Evolutionary conservation across 2,329 filamentous ascomycete species (phyloP).

Genomic region (Pseudogymnoascus sp.): DNA sequence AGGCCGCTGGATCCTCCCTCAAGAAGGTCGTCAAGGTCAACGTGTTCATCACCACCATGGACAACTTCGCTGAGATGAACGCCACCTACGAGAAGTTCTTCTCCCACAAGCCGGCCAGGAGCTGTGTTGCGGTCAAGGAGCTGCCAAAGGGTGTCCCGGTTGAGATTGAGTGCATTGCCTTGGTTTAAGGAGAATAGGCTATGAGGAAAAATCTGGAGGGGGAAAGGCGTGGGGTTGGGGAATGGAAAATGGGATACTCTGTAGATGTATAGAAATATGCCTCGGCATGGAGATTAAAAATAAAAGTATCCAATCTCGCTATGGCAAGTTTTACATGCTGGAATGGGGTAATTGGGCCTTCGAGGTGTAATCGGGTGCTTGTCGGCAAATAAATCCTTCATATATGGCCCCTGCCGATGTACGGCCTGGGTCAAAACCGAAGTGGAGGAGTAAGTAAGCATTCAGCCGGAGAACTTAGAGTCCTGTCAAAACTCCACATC

Average conservation of each 20-base stretch:
- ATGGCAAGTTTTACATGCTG: neutral
- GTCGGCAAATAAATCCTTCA: neutral
- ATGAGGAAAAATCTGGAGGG: too few species aligned
- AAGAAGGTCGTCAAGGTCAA: slow-evolving; percentile 83
- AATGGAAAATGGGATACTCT: neutral
- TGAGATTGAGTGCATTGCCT: slow-evolving; percentile 85
- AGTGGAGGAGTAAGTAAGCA: neutral
- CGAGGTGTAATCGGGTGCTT: neutral
- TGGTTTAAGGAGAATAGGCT: slow-evolving; percentile 37
- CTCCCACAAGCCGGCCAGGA: slow-evolving; percentile 76
- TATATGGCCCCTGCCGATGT: neutral
- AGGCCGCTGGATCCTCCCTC: slow-evolving; percentile 70
- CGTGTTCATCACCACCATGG: slow-evolving; percentile 88
- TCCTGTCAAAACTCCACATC: neutral
- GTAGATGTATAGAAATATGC: neutral
- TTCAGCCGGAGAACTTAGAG: neutral
- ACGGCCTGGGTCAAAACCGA: neutral
- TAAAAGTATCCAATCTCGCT: neutral
- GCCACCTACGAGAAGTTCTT: slow-evolving; percentile 77
- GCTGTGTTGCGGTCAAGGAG: slow-evolving; percentile 84
- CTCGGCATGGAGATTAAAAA: neutral
- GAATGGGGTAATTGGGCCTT: neutral
- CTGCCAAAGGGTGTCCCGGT: slow-evolving; percentile 81
- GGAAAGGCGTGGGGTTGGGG: neutral
- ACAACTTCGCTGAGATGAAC: slow-evolving; percentile 79